Evolutionary conservation across 768 basidiomycete genomes (phyloP).

Genomic region (Auricularia heimuer): DNA sequence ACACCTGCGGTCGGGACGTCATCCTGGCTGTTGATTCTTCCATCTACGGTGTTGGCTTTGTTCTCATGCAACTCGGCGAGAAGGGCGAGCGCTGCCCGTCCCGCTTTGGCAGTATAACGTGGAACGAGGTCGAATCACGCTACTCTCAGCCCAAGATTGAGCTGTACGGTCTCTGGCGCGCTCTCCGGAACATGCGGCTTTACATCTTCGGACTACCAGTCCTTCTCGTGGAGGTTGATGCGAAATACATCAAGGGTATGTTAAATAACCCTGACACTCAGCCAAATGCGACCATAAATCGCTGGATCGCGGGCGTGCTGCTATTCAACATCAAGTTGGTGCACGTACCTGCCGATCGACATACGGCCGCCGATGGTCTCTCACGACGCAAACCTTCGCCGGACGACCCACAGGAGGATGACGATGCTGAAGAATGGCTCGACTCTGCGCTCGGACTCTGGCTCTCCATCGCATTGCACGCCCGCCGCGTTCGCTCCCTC

Average conservation of each 20-base stretch:
- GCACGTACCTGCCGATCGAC: conserved; percentile 27
- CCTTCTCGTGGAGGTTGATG: conserved; percentile 7
- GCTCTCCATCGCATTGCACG: neutral
- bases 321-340: conserved; percentile 14
- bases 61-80: neutral
- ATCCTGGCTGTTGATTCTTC: conserved; percentile 5
- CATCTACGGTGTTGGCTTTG: neutral
- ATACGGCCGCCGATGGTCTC: conserved; percentile 30
- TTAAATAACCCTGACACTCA: conserved; percentile 7
- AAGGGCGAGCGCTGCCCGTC: neutral
- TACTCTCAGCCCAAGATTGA: conserved; percentile 21
- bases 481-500: neutral
- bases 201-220: neutral
- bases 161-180: conserved; percentile 17
- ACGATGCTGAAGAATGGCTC: neutral
- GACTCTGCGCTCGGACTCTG: neutral
- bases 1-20: neutral
- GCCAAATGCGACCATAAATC: conserved; percentile 7
- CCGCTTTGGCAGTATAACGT: conserved; percentile 15
- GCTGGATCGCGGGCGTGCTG: conserved; percentile 7
- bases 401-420: neutral
- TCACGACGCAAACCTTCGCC: conserved; percentile 12
- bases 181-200: neutral
- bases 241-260: conserved; percentile 9
- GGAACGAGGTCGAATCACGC: conserved; percentile 20